A percentile compares a stretch with the other conserved stretches of the same genome.
phyloP scores from a whole-genome alignment of 441 rosid species.

The Pelargonium exstipulatum region DNA sequence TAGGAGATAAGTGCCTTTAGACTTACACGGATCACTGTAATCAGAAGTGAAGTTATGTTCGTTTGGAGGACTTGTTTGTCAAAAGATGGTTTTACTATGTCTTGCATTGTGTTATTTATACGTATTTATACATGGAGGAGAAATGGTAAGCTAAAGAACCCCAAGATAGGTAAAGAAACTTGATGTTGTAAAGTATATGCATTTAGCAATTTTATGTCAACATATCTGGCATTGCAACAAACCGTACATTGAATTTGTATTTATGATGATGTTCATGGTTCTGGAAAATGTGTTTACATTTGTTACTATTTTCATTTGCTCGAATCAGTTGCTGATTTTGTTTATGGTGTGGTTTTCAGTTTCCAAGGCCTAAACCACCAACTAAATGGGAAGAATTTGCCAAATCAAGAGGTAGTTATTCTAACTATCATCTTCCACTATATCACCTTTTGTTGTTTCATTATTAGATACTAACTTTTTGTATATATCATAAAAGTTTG shows the following conservation, averaged over 20 bases:
- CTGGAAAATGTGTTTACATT: background rate
- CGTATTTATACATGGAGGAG: background rate
- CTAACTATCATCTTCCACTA: slow-evolving; percentile 9
- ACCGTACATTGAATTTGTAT: background rate
- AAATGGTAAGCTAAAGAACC: background rate
- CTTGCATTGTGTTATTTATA: background rate
- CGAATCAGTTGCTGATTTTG: background rate
- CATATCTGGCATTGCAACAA: background rate
- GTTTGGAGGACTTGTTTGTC: background rate
- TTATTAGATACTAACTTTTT: background rate
- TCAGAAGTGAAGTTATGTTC: background rate
- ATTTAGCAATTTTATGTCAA: background rate
- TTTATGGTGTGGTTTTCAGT: slow-evolving; percentile 36
- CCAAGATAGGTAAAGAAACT: background rate
- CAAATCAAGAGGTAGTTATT: slow-evolving; percentile 46
- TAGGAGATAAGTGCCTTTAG: background rate
- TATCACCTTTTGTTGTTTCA: background rate
- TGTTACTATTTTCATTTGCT: background rate
- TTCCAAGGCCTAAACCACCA: slow-evolving; percentile 60
- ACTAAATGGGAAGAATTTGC: slow-evolving; percentile 65
- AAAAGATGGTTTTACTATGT: background rate
- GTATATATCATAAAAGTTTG: background rate
- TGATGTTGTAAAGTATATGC: background rate
- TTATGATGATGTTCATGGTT: background rate
- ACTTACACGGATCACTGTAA: background rate